These are phyloP conservation scores for Penicillium roqueforti DNA, from an alignment of 495 filamentous ascomycete genomes.

Conservation along the genomic window DNA sequence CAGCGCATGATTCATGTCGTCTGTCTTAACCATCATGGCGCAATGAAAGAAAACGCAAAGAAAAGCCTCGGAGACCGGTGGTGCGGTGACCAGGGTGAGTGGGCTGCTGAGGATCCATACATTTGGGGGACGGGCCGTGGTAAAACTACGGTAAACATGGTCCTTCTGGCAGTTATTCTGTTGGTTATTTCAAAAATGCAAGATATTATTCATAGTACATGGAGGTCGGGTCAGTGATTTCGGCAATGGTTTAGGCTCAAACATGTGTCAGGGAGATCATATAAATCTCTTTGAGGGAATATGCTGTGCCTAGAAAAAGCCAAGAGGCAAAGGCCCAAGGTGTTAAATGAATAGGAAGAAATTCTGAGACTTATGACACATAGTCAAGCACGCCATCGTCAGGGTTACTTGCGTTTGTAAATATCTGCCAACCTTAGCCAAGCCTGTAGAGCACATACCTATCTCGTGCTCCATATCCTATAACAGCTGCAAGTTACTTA, in stretches of 20 bases:
- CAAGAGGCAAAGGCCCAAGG: background rate
- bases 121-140: background rate
- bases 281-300: background rate
- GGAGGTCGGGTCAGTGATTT: background rate
- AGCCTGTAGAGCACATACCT: too few relatives aligned
- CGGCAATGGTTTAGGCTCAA: background rate
- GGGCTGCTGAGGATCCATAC: background rate
- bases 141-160: background rate
- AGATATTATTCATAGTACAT: background rate
- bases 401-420: background rate
- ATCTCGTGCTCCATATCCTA: background rate
- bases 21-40: background rate
- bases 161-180: background rate
- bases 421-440: background rate
- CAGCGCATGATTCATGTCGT: background rate
- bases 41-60: background rate
- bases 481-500: too few relatives aligned
- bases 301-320: background rate
- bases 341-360: background rate
- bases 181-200: background rate
- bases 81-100: background rate
- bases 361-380: background rate
- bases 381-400: constrained; percentile 1
- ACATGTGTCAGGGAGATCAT: background rate
- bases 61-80: background rate